These are phyloP conservation scores for Neoscytalidium dimidiatum DNA, from an alignment of 2,329 filamentous ascomycete species.

Conservation along the genomic window DNA sequence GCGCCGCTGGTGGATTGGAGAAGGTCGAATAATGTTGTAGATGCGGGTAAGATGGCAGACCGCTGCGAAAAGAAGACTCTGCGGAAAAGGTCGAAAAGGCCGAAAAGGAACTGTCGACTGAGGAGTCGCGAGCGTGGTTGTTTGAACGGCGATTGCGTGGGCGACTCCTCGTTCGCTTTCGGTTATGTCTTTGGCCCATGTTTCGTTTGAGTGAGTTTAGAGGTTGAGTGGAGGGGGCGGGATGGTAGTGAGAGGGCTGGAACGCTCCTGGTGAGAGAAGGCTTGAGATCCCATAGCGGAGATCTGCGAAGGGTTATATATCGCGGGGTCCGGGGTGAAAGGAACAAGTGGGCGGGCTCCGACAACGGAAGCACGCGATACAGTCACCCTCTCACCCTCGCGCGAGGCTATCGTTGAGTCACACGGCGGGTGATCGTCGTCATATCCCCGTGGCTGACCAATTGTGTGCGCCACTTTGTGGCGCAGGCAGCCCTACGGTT, in stretches of 20 bases:
- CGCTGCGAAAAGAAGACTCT: conserved; percentile 33
- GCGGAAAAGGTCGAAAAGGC: conserved; percentile 28
- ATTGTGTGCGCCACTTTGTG: neutral
- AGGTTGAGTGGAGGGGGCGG: neutral
- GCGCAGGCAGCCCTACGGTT: conserved; percentile 5
- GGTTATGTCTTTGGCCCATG: conserved; percentile 48
- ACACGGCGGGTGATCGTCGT: conserved; percentile 8
- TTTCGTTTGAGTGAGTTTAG: neutral
- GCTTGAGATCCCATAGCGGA: neutral
- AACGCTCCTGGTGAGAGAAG: neutral
- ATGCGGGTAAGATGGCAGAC: conserved; percentile 31
- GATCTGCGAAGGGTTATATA: conserved; percentile 1
- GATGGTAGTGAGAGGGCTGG: neutral
- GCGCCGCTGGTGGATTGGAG: conserved; percentile 24
- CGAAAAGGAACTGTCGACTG: conserved; percentile 1
- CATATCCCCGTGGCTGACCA: conserved; percentile 7
- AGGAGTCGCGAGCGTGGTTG: conserved; percentile 22
- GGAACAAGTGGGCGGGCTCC: neutral
- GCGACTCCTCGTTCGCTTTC: conserved; percentile 45
- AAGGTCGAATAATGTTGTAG: conserved; percentile 24
- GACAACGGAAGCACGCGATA: conserved; percentile 12
- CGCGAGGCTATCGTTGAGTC: conserved; percentile 1
- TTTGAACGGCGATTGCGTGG: conserved; percentile 40
- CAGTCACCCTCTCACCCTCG: conserved; percentile 14
- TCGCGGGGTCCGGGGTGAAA: neutral